These are phyloP conservation scores for Coriaria nepalensis DNA, from an alignment of 306 rosid genomes.

Conservation along the genomic window DNA sequence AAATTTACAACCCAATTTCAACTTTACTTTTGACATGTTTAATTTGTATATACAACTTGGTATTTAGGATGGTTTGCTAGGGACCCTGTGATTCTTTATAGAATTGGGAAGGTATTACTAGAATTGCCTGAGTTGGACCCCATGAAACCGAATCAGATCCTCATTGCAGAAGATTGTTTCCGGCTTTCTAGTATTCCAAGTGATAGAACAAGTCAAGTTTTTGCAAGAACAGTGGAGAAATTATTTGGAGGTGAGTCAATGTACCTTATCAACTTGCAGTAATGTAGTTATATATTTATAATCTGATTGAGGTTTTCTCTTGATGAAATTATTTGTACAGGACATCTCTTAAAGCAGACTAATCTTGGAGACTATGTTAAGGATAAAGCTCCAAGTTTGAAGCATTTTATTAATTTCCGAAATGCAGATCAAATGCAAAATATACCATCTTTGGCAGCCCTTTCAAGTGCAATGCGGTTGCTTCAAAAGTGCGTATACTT, in stretches of 20 bases:
- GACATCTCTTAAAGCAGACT: constrained; percentile 42
- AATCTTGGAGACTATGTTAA: constrained; percentile 53
- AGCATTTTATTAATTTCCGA: constrained; percentile 35
- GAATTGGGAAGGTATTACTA: constrained; percentile 51
- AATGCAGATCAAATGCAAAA: constrained; percentile 29
- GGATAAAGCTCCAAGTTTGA: constrained; percentile 58
- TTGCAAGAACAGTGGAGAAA: constrained; percentile 39
- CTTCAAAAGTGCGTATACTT: constrained; percentile 45
- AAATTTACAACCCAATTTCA: too few relatives aligned
- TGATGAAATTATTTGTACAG: constrained; percentile 27
- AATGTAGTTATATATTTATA: too few relatives aligned
- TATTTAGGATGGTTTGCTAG: constrained; percentile 88
- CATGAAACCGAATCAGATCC: constrained; percentile 34
- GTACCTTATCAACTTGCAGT: constrained; percentile 5
- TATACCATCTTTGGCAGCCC: constrained; percentile 73
- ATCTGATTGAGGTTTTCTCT: neutral
- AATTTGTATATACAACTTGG: constrained; percentile 9
- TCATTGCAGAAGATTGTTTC: constrained; percentile 81
- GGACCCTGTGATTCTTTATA: constrained; percentile 49
- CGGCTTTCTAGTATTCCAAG: constrained; percentile 52
- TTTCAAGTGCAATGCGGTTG: constrained; percentile 53
- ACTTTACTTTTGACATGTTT: too few relatives aligned
- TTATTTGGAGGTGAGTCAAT: constrained; percentile 55
- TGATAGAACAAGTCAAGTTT: constrained; percentile 22
- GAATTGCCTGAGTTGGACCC: constrained; percentile 27